Evolutionary conservation across 306 rosid species (phyloP).

Genomic region (Rosa lucieae): DNA sequence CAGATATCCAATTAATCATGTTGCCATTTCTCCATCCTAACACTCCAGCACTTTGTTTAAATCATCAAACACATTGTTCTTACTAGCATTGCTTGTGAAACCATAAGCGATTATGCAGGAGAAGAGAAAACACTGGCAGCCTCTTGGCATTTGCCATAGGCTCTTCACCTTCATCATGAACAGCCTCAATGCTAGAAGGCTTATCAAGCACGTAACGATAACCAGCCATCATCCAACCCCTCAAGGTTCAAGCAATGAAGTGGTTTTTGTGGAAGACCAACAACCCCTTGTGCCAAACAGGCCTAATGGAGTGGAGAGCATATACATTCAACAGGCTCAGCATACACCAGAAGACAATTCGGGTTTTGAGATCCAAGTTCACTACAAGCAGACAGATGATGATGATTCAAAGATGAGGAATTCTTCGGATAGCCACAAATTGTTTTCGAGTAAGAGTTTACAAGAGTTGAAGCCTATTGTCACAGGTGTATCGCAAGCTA

Average conservation of each 20-base stretch:
- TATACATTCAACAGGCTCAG: neutral
- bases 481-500: neutral
- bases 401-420: neutral
- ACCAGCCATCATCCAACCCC: constrained; percentile 12
- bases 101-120: constrained; percentile 14
- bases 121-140: neutral
- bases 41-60: neutral
- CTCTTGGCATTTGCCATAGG: constrained; percentile 27
- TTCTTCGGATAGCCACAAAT: neutral
- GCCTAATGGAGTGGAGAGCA: neutral
- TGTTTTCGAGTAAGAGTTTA: neutral
- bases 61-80: neutral
- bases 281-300: constrained; percentile 4
- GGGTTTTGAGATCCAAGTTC: constrained; percentile 10
- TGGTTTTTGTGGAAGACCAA: constrained; percentile 1
- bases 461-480: neutral
- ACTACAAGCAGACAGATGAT: constrained; percentile 10
- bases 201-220: constrained; percentile 7
- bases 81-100: neutral
- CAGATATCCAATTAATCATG: neutral
- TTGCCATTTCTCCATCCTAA: neutral
- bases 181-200: constrained; percentile 20
- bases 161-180: constrained; percentile 30
- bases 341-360: neutral
- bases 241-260: constrained; percentile 2